Evolutionary conservation across 768 basidiomycete species (phyloP).

Genomic region (Podaxis carcinomalis): DNA sequence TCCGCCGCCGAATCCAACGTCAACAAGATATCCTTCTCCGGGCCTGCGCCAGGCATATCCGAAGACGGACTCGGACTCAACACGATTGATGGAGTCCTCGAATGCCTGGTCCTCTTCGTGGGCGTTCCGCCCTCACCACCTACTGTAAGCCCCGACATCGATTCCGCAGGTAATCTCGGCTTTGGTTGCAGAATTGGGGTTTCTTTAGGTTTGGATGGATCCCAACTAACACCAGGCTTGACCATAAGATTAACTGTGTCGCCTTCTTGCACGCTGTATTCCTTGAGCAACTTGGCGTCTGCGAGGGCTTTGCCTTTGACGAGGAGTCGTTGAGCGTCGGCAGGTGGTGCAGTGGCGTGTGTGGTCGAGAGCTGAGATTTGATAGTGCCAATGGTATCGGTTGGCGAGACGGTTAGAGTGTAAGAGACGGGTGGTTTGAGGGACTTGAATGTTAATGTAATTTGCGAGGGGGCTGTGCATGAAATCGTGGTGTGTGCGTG

Average conservation of each 20-base stretch:
- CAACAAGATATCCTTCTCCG: slow-evolving; percentile 64
- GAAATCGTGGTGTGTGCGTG: neutral
- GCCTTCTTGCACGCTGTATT: slow-evolving; percentile 80
- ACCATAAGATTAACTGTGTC: slow-evolving; percentile 84
- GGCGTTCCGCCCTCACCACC: slow-evolving; percentile 22
- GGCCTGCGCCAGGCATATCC: slow-evolving; percentile 24
- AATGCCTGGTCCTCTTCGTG: slow-evolving; percentile 38
- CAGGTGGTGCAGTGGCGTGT: slow-evolving; percentile 66
- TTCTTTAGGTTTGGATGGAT: slow-evolving; percentile 38
- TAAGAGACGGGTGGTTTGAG: slow-evolving; percentile 81
- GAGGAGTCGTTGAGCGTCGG: slow-evolving; percentile 79
- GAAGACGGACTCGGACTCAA: slow-evolving; percentile 71
- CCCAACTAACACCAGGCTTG: slow-evolving; percentile 71
- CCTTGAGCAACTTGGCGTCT: slow-evolving; percentile 84
- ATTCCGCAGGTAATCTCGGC: slow-evolving; percentile 11
- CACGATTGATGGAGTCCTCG: slow-evolving; percentile 73
- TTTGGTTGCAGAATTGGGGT: slow-evolving; percentile 16
- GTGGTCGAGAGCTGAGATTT: slow-evolving; percentile 67
- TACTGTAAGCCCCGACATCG: slow-evolving; percentile 16
- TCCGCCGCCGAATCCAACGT: slow-evolving; percentile 48
- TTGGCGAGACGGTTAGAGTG: slow-evolving; percentile 65
- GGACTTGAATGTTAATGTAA: slow-evolving; percentile 85
- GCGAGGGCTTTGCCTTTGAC: slow-evolving; percentile 93
- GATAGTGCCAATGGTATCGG: slow-evolving; percentile 80
- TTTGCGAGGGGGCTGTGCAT: slow-evolving; percentile 30